Percentiles rank a stretch among this genome's conserved stretches.
These are phyloP conservation scores for Melastoma malabathricum DNA, from an alignment of 345 rosid genomes.

Conservation along the genomic window DNA sequence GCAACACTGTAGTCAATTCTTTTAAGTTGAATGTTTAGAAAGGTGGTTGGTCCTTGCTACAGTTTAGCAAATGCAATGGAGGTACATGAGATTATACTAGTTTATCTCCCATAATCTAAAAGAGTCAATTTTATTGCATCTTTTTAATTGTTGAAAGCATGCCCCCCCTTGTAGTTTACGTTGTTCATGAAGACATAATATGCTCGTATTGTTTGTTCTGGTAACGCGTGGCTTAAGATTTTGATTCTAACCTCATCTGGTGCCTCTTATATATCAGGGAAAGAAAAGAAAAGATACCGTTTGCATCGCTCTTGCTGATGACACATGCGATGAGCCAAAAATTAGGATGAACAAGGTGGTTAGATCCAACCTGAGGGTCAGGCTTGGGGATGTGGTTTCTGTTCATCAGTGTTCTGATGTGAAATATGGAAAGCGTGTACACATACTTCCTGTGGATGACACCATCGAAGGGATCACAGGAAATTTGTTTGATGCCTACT, in stretches of 20 bases:
- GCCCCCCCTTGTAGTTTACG: too few species aligned
- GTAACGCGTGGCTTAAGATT: neutral
- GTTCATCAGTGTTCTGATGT: slow-evolving; percentile 86
- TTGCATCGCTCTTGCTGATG: slow-evolving; percentile 79
- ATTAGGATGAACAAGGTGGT: slow-evolving; percentile 83
- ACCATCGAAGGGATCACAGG: slow-evolving; percentile 88
- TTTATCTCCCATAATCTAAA: too few species aligned
- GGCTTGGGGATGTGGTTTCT: slow-evolving; percentile 76
- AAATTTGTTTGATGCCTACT: slow-evolving; percentile 76
- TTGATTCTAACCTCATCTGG: neutral
- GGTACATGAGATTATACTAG: too few species aligned
- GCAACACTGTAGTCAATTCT: too few species aligned
- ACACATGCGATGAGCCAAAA: slow-evolving; percentile 66
- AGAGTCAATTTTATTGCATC: too few species aligned
- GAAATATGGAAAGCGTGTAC: slow-evolving; percentile 80
- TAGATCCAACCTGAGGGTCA: slow-evolving; percentile 71
- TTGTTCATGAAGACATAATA: too few species aligned
- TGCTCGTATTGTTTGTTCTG: too few species aligned
- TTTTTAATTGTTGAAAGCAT: too few species aligned
- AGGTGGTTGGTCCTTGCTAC: too few species aligned
- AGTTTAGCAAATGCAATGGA: too few species aligned
- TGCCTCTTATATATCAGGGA: slow-evolving; percentile 25
- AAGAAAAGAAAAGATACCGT: slow-evolving; percentile 73
- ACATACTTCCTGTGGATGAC: slow-evolving; percentile 81
- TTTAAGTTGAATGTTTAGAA: too few species aligned